These are phyloP conservation scores for Gamarada debralockiae DNA, from an alignment of 495 filamentous ascomycete species.

Conservation along the genomic window DNA sequence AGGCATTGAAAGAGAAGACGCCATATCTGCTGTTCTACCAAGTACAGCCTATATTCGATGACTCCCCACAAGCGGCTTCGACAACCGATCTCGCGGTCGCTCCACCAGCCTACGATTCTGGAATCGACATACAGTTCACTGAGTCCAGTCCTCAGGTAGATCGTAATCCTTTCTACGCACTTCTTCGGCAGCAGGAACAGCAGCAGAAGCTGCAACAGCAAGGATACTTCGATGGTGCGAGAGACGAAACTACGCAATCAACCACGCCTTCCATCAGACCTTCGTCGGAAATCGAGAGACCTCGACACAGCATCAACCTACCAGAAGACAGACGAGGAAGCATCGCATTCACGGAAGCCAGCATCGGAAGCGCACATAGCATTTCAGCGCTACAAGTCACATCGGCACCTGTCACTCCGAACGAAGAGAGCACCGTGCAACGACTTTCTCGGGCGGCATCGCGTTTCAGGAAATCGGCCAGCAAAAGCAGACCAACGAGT, in stretches of 20 bases:
- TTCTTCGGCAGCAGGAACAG: no score
- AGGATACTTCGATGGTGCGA: constrained; percentile 29
- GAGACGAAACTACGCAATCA: constrained; percentile 9
- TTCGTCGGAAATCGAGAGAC: constrained; percentile 30
- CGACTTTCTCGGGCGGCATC: constrained; percentile 58
- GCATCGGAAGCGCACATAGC: constrained; percentile 29
- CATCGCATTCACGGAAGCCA: constrained; percentile 43
- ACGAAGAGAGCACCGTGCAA: constrained; percentile 46
- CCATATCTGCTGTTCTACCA: constrained; percentile 96
- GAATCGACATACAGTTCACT: constrained; percentile 31
- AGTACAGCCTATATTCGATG: constrained; percentile 66
- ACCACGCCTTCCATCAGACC: constrained; percentile 17
- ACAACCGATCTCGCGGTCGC: constrained; percentile 9
- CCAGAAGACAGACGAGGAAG: constrained; percentile 40
- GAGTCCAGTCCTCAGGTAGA: constrained; percentile 31
- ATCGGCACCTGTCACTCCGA: constrained; percentile 17
- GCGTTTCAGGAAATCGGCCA: constrained; percentile 47
- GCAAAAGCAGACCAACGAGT: constrained; percentile 63
- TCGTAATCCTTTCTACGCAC: constrained; percentile 29
- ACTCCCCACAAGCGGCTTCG: constrained; percentile 51
- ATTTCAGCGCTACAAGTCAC: background rate
- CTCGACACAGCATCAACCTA: constrained; percentile 16
- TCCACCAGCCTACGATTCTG: constrained; percentile 35
- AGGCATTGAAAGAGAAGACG: constrained; percentile 72
- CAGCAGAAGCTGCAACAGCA: constrained; percentile 15